Conservation (phyloP, 2,329 filamentous ascomycete genomes). For the Septoria linicola region DNA sequence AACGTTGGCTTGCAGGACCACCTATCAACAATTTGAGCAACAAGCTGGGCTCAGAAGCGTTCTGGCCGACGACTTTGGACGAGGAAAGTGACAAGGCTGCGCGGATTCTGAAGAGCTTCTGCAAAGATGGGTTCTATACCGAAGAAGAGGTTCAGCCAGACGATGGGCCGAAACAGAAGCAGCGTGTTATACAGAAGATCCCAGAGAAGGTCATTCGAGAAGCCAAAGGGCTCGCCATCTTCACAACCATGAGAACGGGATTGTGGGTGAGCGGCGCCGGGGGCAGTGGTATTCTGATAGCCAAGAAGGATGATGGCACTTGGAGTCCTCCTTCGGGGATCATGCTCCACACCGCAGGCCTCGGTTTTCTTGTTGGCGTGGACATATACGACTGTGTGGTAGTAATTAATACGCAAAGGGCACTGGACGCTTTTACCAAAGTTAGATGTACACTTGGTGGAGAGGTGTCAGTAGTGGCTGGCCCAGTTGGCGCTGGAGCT, state of each 20-base stretch:
- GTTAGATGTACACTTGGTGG: constrained; percentile 77
- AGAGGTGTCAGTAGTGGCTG: constrained; percentile 73
- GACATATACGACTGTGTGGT: constrained; percentile 96
- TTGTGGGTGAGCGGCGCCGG: constrained; percentile 89
- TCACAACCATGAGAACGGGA: constrained; percentile 92
- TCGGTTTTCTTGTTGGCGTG: constrained; percentile 86
- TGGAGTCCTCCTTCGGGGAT: constrained; percentile 93
- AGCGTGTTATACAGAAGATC: constrained; percentile 75
- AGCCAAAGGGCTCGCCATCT: constrained; percentile 86
- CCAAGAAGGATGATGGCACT: constrained; percentile 76
- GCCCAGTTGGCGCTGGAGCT: constrained; percentile 75
- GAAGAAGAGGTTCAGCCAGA: constrained; percentile 50
- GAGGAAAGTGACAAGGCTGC: constrained; percentile 90
- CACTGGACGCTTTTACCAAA: constrained; percentile 79
- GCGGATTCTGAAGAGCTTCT: constrained; percentile 85
- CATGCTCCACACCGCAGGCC: constrained; percentile 80
- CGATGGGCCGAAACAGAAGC: constrained; percentile 58
- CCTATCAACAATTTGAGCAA: constrained; percentile 81
- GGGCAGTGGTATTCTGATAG: constrained; percentile 83
- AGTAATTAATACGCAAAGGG: constrained; percentile 83
- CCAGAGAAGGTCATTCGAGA: constrained; percentile 79
- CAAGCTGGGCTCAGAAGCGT: constrained; percentile 76
- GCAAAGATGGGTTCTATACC: constrained; percentile 72
- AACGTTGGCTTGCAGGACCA: constrained; percentile 37
- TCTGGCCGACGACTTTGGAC: constrained; percentile 82